Percentiles rank a stretch among this genome's conserved stretches.
These are phyloP conservation scores for Acorus calamus DNA, from an alignment of 106 monocot genomes.

Conservation along the genomic window DNA sequence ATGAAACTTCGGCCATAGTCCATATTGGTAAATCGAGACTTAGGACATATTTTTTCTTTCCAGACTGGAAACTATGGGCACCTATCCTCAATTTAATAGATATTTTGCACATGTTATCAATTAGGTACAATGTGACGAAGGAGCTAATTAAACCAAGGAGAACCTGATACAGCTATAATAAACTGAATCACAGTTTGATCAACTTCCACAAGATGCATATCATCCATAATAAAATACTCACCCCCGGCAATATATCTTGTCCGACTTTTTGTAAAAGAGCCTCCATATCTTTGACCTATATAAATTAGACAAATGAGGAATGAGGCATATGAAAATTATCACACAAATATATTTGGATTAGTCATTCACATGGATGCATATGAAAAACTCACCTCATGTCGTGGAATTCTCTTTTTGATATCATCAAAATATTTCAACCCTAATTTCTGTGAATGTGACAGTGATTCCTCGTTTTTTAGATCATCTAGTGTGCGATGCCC, in stretches of 20 bases:
- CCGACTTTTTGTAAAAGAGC: conserved; percentile 64
- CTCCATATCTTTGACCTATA: conserved; percentile 96
- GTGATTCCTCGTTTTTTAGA: conserved; percentile 64
- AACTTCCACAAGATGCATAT: background rate
- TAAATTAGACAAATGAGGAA: background rate
- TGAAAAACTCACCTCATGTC: conserved; percentile 49
- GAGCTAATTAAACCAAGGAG: too few relatives aligned
- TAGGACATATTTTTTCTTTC: too few relatives aligned
- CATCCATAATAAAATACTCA: conserved; percentile 17
- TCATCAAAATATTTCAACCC: conserved; percentile 76
- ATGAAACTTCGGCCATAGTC: too few relatives aligned
- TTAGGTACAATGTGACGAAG: too few relatives aligned
- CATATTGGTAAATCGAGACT: too few relatives aligned
- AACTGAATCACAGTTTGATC: too few relatives aligned
- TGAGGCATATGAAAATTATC: background rate
- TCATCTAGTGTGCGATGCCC: conserved; percentile 71
- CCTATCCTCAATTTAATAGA: too few relatives aligned
- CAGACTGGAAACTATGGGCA: too few relatives aligned
- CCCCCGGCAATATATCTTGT: conserved; percentile 58
- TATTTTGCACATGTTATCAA: too few relatives aligned
- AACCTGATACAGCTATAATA: too few relatives aligned
- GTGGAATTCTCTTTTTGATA: conserved; percentile 80
- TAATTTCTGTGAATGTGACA: conserved; percentile 62
- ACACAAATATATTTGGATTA: conserved; percentile 3
- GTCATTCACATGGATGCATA: background rate